These are phyloP conservation scores for Trichoderma brevicompactum DNA, from an alignment of 2,329 filamentous ascomycete genomes.

Conservation along the genomic window DNA sequence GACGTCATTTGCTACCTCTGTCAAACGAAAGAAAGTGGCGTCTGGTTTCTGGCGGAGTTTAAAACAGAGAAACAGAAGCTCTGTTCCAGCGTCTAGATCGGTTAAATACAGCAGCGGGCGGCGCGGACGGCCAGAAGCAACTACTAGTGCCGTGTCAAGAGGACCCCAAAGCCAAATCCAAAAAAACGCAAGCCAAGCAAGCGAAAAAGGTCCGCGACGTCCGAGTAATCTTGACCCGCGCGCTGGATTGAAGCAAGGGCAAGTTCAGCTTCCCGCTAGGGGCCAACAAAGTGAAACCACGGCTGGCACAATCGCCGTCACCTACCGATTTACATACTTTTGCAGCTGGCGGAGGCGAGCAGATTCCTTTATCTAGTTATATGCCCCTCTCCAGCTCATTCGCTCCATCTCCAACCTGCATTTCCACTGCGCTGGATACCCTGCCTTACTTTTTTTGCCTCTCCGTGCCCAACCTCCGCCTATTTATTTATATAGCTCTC, in stretches of 20 bases:
- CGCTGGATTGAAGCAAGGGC: conserved; percentile 15
- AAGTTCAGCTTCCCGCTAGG: conserved; percentile 7
- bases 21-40: no score
- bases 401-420: not conserved
- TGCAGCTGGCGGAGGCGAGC: not conserved
- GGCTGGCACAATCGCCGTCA: not conserved
- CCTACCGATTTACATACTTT: not conserved
- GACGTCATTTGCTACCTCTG: no score
- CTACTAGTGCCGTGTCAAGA: no score
- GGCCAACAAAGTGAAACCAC: conserved; percentile 8
- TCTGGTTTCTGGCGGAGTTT: no score
- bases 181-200: not conserved
- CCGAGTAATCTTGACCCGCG: conserved; percentile 13
- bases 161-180: not conserved
- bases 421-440: not conserved
- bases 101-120: no score
- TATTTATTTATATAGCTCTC: not conserved
- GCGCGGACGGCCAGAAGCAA: no score
- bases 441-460: not conserved
- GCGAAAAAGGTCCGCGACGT: not conserved
- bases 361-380: conserved; percentile 3
- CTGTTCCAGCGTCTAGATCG: no score
- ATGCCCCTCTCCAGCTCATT: not conserved
- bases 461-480: not conserved
- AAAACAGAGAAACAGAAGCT: no score